Percentiles rank a stretch among this genome's conserved stretches.
phyloP scores from a whole-genome alignment of 1,284 basidiomycete genomes.

The Microbotryum lychnidis-dioicae region DNA sequence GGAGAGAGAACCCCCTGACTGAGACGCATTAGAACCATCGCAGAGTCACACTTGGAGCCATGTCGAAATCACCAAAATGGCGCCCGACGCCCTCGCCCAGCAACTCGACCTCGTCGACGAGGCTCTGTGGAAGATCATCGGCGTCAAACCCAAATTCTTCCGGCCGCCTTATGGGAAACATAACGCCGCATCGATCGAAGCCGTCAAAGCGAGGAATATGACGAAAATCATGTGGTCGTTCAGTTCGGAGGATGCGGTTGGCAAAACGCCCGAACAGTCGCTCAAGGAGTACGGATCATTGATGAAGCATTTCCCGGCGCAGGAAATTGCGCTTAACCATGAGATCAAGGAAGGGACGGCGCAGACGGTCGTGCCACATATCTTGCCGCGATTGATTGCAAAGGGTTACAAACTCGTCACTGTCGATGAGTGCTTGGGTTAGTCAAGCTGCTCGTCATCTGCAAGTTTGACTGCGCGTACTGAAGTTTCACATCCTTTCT shows the following conservation, averaged over 20 bases:
- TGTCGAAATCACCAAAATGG: constrained; percentile 33
- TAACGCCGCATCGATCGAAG: constrained; percentile 21
- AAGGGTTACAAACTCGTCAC: constrained; percentile 31
- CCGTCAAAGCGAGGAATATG: constrained; percentile 30
- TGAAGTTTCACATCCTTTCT: too few relatives aligned
- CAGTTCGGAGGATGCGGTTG: constrained; percentile 26
- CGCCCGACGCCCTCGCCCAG: constrained; percentile 25
- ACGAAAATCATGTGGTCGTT: constrained; percentile 28
- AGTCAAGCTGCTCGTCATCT: too few relatives aligned
- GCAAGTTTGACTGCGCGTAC: too few relatives aligned
- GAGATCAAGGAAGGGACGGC: constrained; percentile 13
- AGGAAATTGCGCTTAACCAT: constrained; percentile 29
- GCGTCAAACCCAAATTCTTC: constrained; percentile 35
- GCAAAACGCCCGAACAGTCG: constrained; percentile 7
- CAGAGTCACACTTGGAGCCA: constrained; percentile 3
- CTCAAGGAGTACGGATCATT: constrained; percentile 18
- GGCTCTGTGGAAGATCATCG: constrained; percentile 36
- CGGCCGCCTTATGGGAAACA: constrained; percentile 32
- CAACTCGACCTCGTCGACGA: constrained; percentile 31
- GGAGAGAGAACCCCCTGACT: too few relatives aligned
- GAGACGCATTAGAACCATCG: too few relatives aligned
- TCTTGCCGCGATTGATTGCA: constrained; percentile 22
- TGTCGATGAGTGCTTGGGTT: constrained; percentile 30
- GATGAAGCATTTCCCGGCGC: constrained; percentile 1
- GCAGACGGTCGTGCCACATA: constrained; percentile 21